A percentile compares a stretch with the other conserved stretches of the same genome.
These are phyloP conservation scores for Boletus sensibilis DNA, from an alignment of 768 basidiomycete species.

Conservation along the genomic window DNA sequence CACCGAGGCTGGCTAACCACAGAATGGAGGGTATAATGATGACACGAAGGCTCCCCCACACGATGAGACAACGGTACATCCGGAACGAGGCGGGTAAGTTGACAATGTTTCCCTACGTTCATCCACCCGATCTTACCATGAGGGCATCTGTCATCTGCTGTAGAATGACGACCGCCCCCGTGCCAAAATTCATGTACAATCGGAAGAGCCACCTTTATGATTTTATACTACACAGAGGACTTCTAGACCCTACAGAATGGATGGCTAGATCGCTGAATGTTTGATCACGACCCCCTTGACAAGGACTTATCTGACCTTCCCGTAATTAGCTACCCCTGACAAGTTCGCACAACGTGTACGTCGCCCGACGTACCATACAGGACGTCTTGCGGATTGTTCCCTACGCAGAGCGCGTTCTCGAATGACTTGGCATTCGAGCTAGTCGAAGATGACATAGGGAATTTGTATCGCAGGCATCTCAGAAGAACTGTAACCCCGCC, in stretches of 20 bases:
- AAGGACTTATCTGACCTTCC: too few species aligned
- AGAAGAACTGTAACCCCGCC: too few species aligned
- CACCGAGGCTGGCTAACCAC: constrained; percentile 17
- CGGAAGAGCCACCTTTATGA: too few species aligned
- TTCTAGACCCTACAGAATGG: too few species aligned
- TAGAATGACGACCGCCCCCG: constrained; percentile 22
- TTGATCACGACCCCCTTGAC: too few species aligned
- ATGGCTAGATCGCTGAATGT: too few species aligned
- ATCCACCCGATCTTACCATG: constrained; percentile 12
- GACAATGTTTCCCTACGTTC: too few species aligned
- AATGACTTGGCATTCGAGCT: background rate
- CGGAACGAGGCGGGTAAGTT: constrained; percentile 14
- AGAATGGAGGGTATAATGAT: constrained; percentile 8
- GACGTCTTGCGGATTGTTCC: constrained; percentile 1
- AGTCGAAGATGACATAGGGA: too few species aligned
- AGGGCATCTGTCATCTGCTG: constrained; percentile 32
- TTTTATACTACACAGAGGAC: too few species aligned
- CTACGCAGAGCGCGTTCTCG: background rate
- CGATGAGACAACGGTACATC: constrained; percentile 37
- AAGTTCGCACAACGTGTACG: background rate
- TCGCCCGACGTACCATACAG: background rate
- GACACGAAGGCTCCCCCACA: constrained; percentile 24
- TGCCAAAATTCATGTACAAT: constrained; percentile 21
- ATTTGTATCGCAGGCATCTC: too few species aligned
- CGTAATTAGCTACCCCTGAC: too few species aligned